Base-by-base conservation (phyloP, 2,329 filamentous ascomycete genomes). In the Madurella fahalii region DNA sequence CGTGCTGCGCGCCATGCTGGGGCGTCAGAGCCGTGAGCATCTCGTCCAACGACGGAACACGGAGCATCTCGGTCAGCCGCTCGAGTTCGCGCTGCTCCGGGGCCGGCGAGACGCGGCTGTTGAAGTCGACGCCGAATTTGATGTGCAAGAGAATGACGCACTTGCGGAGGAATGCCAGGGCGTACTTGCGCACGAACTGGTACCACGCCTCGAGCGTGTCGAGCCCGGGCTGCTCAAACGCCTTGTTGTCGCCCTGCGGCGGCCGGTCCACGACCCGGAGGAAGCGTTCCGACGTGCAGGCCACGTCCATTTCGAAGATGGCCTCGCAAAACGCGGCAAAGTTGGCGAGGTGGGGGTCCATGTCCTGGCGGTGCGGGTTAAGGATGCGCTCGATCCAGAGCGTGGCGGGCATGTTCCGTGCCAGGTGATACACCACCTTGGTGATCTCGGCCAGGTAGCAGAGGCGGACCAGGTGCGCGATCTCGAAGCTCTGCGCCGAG, bases 391-490 rank as follows among this genome's bases (percentile, higher is more conserved):
- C 70, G 11, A 80, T 65, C 76, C 79, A 85, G 50, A 69, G 72
- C 5, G 73, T 70, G 3, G 72, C 67, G 0, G 79, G 74, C 45
- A 83, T 77, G 64, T 82, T 82, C 47, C 76, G 77, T 20, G 77
- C 75, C 68, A 84, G 76, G 63, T 82, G 76, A 58, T 77, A 78
- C 15, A 90, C 79, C 5, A 91, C 85, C 72, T 95, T 95, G 56
- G 95, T 84, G 54, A 99, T 84, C 71, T 99, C 94, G 2, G 90
- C 90, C 52, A 95, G 79, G 67, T 95, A 96, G 72, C 91, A 96
- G 44, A 97, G 76, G 39, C 87, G 85, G 47, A 97, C 72, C 49
- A 97, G 71, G 68, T 96, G 88, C 40, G 86, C 81, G 41, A 95
- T 83, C 52, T 95, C 89, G 40, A 89, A 79, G 40, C 81, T 76